phyloP scores from a whole-genome alignment of 176 grass and related monocot genomes.

The Carex kokanica region DNA sequence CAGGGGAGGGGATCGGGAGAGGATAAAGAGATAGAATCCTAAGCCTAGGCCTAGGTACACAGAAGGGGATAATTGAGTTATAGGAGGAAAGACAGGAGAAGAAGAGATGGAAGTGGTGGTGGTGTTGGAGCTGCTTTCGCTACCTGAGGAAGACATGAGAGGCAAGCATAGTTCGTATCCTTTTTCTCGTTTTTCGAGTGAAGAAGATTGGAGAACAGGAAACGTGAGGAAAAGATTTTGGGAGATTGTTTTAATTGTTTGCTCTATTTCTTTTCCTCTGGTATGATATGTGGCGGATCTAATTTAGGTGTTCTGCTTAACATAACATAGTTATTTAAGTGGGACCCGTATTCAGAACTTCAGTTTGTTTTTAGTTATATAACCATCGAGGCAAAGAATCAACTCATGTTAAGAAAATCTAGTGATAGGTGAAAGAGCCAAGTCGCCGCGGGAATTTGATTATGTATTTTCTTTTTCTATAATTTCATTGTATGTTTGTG shows the following conservation, averaged over 20 bases:
- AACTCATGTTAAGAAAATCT: background rate
- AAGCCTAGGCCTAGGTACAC: constrained; percentile 39
- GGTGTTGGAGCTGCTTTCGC: background rate
- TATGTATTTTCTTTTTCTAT: background rate
- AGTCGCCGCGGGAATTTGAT: background rate
- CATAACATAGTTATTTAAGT: no score
- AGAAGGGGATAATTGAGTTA: background rate
- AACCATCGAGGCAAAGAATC: background rate
- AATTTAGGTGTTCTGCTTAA: no score
- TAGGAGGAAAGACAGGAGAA: background rate
- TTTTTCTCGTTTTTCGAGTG: no score
- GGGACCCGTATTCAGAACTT: no score
- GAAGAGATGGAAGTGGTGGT: constrained; percentile 34
- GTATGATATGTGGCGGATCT: background rate
- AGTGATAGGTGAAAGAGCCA: background rate
- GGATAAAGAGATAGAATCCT: constrained; percentile 35
- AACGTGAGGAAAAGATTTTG: background rate
- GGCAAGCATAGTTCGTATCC: constrained; percentile 31
- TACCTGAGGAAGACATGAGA: constrained; percentile 23
- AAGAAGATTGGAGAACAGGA: background rate
- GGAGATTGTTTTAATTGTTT: background rate
- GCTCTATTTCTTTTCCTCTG: background rate
- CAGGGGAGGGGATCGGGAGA: constrained; percentile 46
- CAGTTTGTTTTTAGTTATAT: no score
- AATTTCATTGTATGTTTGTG: background rate